Evolutionary conservation across 306 rosid genomes (phyloP).

Genomic region (Vigna hirtella): DNA sequence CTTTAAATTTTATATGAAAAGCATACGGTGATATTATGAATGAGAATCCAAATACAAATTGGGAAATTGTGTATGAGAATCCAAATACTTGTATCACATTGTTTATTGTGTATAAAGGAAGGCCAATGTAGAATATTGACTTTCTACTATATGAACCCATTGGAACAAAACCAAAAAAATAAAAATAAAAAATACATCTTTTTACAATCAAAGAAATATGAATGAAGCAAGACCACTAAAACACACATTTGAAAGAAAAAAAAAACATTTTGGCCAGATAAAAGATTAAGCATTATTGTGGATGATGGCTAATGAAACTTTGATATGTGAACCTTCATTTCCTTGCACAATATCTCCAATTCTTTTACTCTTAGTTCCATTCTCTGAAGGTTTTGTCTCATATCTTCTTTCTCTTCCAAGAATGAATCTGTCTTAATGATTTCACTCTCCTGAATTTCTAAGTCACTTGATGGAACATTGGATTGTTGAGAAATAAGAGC

Average conservation of each 20-base stretch:
- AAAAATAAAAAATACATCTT: too few species aligned
- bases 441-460: conserved; percentile 24
- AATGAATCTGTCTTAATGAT: conserved; percentile 35
- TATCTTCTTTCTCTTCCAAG: conserved; percentile 50
- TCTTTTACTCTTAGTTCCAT: conserved; percentile 75
- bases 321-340: conserved; percentile 72
- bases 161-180: not conserved
- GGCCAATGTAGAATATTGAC: not conserved
- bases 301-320: conserved; percentile 43
- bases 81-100: not conserved
- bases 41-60: not conserved
- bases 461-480: conserved; percentile 35
- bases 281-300: conserved; percentile 43
- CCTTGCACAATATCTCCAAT: conserved; percentile 66
- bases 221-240: too few species aligned
- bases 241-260: too few species aligned
- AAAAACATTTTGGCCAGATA: conserved; percentile 41
- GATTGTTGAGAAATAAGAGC: conserved; percentile 71
- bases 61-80: not conserved
- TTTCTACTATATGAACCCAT: not conserved
- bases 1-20: not conserved
- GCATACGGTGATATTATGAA: not conserved
- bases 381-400: conserved; percentile 48
- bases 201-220: too few species aligned
- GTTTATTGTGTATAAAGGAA: not conserved